Conservation (phyloP, 768 basidiomycete genomes). For the Leccinum variicolor region DNA sequence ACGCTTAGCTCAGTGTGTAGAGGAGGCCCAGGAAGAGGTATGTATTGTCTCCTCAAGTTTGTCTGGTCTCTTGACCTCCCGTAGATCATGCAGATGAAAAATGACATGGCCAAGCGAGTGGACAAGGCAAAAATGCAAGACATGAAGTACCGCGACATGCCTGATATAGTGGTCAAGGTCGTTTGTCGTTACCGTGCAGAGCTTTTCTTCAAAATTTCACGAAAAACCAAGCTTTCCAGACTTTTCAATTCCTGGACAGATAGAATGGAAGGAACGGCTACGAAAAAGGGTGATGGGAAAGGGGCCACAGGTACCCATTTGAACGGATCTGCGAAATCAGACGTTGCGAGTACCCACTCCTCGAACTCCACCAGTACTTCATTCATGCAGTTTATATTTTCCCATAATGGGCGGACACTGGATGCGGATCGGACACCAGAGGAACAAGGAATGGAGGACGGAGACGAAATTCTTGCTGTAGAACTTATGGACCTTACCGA, state of each 20-base stretch:
- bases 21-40: constrained; percentile 85
- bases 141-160: constrained; percentile 77
- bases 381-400: constrained; percentile 80
- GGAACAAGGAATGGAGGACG: constrained; percentile 83
- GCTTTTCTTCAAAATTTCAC: constrained; percentile 89
- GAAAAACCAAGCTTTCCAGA: constrained; percentile 81
- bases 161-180: constrained; percentile 89
- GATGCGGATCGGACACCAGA: constrained; percentile 83
- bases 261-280: constrained; percentile 66
- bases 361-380: constrained; percentile 37
- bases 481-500: constrained; percentile 90
- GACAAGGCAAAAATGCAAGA: constrained; percentile 79
- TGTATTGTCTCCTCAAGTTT: constrained; percentile 1
- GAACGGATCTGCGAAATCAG: constrained; percentile 51
- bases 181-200: constrained; percentile 87
- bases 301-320: constrained; percentile 28
- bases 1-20: constrained; percentile 73
- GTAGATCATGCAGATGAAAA: constrained; percentile 78
- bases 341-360: constrained; percentile 45
- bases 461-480: constrained; percentile 84
- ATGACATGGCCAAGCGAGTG: constrained; percentile 73
- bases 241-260: constrained; percentile 88
- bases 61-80: constrained; percentile 3
- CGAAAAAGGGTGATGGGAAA: constrained; percentile 44
- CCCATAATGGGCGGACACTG: constrained; percentile 75